phyloP scores from a whole-genome alignment of 495 filamentous ascomycete species.

The Aspergillus wentii region DNA sequence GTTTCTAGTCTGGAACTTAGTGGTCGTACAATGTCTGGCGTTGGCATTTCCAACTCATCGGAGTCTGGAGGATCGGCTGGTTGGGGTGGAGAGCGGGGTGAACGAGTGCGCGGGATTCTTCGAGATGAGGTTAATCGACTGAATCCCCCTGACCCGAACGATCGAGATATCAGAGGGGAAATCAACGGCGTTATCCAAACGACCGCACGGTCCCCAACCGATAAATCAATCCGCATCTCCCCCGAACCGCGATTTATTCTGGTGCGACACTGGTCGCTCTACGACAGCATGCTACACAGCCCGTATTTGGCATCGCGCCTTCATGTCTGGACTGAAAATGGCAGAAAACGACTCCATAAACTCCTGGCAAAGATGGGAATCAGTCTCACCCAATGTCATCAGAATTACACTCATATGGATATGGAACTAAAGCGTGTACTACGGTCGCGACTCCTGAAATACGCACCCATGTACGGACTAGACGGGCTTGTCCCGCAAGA shows the following conservation, averaged over 20 bases:
- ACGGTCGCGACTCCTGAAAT: slow-evolving; percentile 79
- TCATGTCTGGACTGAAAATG: slow-evolving; percentile 89
- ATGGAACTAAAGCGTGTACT: slow-evolving; percentile 91
- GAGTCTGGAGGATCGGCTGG: slow-evolving; percentile 58
- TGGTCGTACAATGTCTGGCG: slow-evolving; percentile 74
- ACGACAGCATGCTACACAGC: slow-evolving; percentile 97
- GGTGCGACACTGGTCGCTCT: slow-evolving; percentile 93
- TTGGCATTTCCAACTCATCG: slow-evolving; percentile 62
- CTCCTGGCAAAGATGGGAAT: slow-evolving; percentile 97
- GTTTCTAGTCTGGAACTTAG: slow-evolving; percentile 89
- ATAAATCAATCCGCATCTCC: slow-evolving; percentile 86
- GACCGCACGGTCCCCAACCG: slow-evolving; percentile 79
- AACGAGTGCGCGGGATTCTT: slow-evolving; percentile 75
- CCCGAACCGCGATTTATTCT: slow-evolving; percentile 93
- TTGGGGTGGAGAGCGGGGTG: slow-evolving; percentile 79
- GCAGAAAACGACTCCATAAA: slow-evolving; percentile 88
- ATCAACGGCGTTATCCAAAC: slow-evolving; percentile 78
- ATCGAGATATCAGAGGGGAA: slow-evolving; percentile 53
- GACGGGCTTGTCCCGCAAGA: slow-evolving; percentile 82
- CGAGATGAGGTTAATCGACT: slow-evolving; percentile 92
- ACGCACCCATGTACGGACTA: slow-evolving; percentile 84
- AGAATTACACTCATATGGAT: slow-evolving; percentile 97
- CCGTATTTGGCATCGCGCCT: slow-evolving; percentile 89
- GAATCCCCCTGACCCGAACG: slow-evolving; percentile 72
- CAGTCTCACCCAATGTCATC: slow-evolving; percentile 85